Percentiles rank a stretch among this genome's conserved stretches.
Evolutionary conservation across 371 early-diverging fungal genomes (phyloP).

Genomic region (Capillidium heterosporum): DNA sequence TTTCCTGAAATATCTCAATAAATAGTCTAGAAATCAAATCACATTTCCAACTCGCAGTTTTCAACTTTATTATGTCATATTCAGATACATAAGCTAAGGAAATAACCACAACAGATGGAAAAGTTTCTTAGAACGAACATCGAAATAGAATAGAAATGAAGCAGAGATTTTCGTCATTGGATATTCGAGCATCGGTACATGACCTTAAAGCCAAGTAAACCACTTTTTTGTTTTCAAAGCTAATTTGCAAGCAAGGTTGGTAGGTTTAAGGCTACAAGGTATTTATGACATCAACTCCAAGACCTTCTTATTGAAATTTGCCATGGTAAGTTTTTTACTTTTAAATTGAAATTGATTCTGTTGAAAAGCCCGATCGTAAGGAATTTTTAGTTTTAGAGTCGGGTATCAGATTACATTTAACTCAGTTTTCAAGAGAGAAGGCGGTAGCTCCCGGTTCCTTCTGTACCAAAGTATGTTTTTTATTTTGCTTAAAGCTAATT

Average conservation of each 20-base stretch:
- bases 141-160: conserved; percentile 31
- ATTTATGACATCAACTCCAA: conserved; percentile 84
- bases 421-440: conserved; percentile 75
- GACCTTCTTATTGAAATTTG: conserved; percentile 86
- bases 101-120: no score
- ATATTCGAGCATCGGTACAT: conserved; percentile 64
- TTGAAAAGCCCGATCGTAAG: conserved; percentile 53
- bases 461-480: conserved; percentile 45
- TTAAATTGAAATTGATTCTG: background rate
- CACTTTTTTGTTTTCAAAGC: background rate
- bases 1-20: no score
- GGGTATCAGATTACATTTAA: conserved; percentile 84
- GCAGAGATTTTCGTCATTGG: conserved; percentile 70
- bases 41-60: no score
- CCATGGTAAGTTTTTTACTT: conserved; percentile 25
- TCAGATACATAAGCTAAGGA: no score
- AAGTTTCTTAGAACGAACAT: no score
- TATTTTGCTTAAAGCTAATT: background rate
- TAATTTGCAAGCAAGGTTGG: background rate
- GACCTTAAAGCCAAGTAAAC: conserved; percentile 41
- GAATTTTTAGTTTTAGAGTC: conserved; percentile 82
- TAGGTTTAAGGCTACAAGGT: conserved; percentile 76
- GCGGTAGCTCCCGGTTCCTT: conserved; percentile 68
- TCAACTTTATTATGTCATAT: no score
- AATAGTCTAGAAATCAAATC: no score